Evolutionary conservation across 306 rosid species (phyloP), one percentile per base, ranked within the genome.

Genomic region (Boehmeria nivea): DNA sequence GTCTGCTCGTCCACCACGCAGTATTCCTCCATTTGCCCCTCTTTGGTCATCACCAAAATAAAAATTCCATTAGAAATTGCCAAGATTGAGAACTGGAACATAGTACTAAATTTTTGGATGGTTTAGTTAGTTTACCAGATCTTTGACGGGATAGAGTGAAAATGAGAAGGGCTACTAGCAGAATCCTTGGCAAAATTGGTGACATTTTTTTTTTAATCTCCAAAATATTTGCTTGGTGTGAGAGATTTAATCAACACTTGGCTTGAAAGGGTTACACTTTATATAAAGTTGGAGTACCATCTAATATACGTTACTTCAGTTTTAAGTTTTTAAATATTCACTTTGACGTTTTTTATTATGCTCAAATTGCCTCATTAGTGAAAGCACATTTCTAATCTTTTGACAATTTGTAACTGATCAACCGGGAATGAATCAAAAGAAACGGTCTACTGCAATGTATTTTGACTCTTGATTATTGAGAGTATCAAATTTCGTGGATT

Each of bases 1-100:
- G 68, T 69, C 61, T 75, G 80, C 48, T 69, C 72, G 24, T 75
- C 80, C 12, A 67, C 72, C 34, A 75, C 56, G 69, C 80, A 75
- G 67, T 72, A 75, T 18, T 69, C 76, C 53, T 46, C 76, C 46
- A 54, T 36, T 54, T 75, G 76, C 61, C 62, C 76, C 6, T 10
- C 45, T 40, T n/a, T n/a, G n/a, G n/a, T n/a, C n/a, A n/a, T n/a
- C n/a, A n/a, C n/a, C 8, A 49, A 25, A 20, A 22, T 8, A 3
- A 44, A 44, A 44, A 18, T 44, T 14, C 8, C 8, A 16, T n/a
- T n/a, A n/a, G n/a, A n/a, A n/a, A n/a, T n/a, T n/a, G n/a, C n/a
- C n/a, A n/a, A n/a, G n/a, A n/a, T n/a, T n/a, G n/a, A n/a, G n/a
- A n/a, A n/a, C n/a, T n/a, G n/a, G n/a, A n/a, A n/a, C n/a, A n/a